Evolutionary conservation across 2,329 filamentous ascomycete species (phyloP).

Genomic region (Cadophora sp.): DNA sequence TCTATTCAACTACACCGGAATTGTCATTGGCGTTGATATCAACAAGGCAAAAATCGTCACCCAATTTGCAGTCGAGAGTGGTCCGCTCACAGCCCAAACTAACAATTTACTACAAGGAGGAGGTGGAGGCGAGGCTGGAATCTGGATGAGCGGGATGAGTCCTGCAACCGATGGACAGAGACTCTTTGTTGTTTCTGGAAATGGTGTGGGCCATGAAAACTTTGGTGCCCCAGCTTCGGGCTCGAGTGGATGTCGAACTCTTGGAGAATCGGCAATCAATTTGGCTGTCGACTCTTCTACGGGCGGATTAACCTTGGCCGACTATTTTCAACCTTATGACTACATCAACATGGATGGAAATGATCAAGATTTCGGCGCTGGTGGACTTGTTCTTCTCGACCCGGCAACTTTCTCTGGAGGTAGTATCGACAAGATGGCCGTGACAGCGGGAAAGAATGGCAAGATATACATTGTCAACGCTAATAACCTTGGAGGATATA

Average conservation of each 20-base stretch:
- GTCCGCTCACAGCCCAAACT: constrained; percentile 43
- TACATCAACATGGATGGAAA: constrained; percentile 49
- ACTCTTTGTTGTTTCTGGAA: constrained; percentile 45
- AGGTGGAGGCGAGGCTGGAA: constrained; percentile 47
- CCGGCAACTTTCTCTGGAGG: constrained; percentile 46
- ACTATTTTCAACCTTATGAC: constrained; percentile 53
- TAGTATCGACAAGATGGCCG: constrained; percentile 47
- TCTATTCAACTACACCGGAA: constrained; percentile 62
- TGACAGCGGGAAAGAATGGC: constrained; percentile 50
- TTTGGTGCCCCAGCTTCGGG: constrained; percentile 46
- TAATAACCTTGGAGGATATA: constrained; percentile 52
- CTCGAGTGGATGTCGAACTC: constrained; percentile 43
- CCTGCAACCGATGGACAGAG: constrained; percentile 44
- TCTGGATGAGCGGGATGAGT: constrained; percentile 48
- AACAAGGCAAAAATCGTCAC: constrained; percentile 46
- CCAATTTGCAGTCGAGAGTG: constrained; percentile 50
- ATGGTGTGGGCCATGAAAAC: constrained; percentile 46
- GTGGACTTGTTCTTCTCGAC: constrained; percentile 47
- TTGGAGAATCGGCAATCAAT: constrained; percentile 55
- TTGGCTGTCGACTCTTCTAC: constrained; percentile 46
- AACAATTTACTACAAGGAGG: constrained; percentile 42
- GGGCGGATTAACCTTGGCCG: constrained; percentile 44
- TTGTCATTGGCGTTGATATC: constrained; percentile 57
- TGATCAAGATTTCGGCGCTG: constrained; percentile 50
- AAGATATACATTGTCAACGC: constrained; percentile 50